phyloP scores from a whole-genome alignment of 306 rosid genomes.

The Lablab purpureus region DNA sequence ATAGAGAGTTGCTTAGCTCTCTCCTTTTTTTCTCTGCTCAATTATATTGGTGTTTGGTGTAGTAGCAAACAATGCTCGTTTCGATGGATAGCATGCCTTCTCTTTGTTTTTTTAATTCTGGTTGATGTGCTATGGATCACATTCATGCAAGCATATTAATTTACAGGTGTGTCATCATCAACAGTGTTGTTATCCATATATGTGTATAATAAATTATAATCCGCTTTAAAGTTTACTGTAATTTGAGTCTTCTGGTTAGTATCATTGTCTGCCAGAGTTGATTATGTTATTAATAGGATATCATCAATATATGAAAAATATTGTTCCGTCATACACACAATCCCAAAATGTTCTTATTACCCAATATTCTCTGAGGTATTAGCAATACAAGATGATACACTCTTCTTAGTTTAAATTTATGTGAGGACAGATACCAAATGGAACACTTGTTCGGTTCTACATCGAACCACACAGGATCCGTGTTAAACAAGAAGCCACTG shows the following conservation, averaged over 20 bases:
- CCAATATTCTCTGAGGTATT: not conserved
- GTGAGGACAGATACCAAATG: not conserved
- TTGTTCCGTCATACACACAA: not conserved
- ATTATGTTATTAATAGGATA: not conserved
- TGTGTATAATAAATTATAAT: not conserved
- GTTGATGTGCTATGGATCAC: not conserved
- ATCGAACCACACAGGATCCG: not conserved
- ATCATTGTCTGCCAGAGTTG: conserved; percentile 6
- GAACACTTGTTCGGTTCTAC: not conserved
- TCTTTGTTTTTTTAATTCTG: not conserved
- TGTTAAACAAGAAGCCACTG: not conserved
- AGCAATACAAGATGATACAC: not conserved
- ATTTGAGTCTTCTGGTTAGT: not conserved
- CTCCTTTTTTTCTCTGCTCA: too few species aligned
- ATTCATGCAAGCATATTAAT: not conserved
- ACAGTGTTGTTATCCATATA: not conserved
- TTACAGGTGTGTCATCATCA: not conserved
- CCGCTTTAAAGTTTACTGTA: not conserved
- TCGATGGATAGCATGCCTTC: too few species aligned
- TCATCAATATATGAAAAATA: not conserved
- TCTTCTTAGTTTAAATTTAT: not conserved
- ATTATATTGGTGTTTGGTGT: not conserved
- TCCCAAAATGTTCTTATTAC: not conserved
- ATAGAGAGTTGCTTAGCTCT: not conserved
- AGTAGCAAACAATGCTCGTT: not conserved